Base-by-base conservation (phyloP, 208 protist genomes). In the Kentomonas sorsogonicus region DNA sequence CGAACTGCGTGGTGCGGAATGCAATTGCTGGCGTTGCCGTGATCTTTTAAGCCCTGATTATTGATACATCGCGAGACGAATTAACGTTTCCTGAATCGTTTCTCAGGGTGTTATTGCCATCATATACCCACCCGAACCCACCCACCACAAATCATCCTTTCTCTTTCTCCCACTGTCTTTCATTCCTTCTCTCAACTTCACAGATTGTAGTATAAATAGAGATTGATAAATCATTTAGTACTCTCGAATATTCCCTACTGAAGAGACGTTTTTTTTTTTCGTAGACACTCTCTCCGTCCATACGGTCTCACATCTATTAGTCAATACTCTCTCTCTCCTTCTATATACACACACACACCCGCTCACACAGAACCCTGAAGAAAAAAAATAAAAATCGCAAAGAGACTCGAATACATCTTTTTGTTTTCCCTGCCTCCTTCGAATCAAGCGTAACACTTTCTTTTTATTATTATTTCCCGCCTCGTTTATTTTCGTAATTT, bases 101-200 rank as follows among this genome's bases (percentile, higher is more conserved):
- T 44, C n/a, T n/a, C n/a, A n/a, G n/a, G n/a, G n/a, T n/a, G n/a
- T n/a, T n/a, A n/a, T n/a, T n/a, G n/a, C n/a, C n/a, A n/a, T n/a
- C n/a, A n/a, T n/a, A n/a, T n/a, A n/a, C n/a, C n/a, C n/a, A n/a
- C n/a, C n/a, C n/a, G n/a, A n/a, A n/a, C n/a, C n/a, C n/a, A n/a
- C n/a, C n/a, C n/a, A n/a, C n/a, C n/a, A n/a, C n/a, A 3, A 43
- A 56, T 22, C 33, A 4, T 40, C 10, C 23, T 40, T 61, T 10
- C 26, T 63, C 15, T 61, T 34, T 45, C 56, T 39, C 34, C n/a
- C n/a, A n/a, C n/a, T n/a, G n/a, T 33, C 41, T 51, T 31, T 56
- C 30, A 23, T 46, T 61, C 43, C 22, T 44, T 40, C 26, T 7
- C 27, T 38, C 27, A 54, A 29, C 3, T 26, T 0, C 40, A 48